Evolutionary conservation across 1,284 basidiomycete species (phyloP).

Genomic region (Ceratobasidium sp.): DNA sequence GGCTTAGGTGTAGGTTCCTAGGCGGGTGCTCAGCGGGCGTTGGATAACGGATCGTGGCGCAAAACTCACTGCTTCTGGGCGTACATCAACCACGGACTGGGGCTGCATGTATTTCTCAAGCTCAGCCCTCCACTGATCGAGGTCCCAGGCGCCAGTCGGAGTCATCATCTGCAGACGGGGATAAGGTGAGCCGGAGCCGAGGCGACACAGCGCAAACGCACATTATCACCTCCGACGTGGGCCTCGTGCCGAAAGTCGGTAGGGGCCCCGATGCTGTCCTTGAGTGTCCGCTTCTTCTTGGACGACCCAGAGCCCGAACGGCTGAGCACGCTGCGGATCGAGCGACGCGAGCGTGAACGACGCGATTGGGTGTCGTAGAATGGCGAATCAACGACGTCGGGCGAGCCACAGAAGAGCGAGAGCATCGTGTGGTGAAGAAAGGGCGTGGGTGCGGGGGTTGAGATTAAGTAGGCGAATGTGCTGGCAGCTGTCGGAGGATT

Average conservation of each 20-base stretch:
- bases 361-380: constrained; percentile 38
- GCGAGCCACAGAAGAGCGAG: constrained; percentile 48
- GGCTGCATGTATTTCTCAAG: constrained; percentile 41
- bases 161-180: constrained; percentile 29
- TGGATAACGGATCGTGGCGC: constrained; percentile 8
- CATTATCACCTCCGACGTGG: constrained; percentile 50
- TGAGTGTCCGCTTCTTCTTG: constrained; percentile 46
- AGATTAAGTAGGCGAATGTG: constrained; percentile 15
- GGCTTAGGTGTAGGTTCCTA: constrained; percentile 17
- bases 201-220: constrained; percentile 31
- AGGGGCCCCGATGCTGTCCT: constrained; percentile 50
- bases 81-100: constrained; percentile 6
- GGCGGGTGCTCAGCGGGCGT: neutral
- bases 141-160: constrained; percentile 25
- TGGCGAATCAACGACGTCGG: constrained; percentile 48
- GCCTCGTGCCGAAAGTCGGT: constrained; percentile 50
- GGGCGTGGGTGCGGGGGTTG: constrained; percentile 12
- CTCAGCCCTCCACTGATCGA: constrained; percentile 23
- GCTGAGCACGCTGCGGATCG: constrained; percentile 24
- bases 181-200: neutral
- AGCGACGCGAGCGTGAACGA: constrained; percentile 27
- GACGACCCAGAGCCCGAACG: constrained; percentile 33
- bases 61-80: constrained; percentile 6
- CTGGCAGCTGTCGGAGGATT: constrained; percentile 17
- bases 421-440: constrained; percentile 47